Percentiles rank a stretch among this genome's conserved stretches.
Evolutionary conservation across 345 rosid genomes (phyloP).

Genomic region (Gossypium raimondii): DNA sequence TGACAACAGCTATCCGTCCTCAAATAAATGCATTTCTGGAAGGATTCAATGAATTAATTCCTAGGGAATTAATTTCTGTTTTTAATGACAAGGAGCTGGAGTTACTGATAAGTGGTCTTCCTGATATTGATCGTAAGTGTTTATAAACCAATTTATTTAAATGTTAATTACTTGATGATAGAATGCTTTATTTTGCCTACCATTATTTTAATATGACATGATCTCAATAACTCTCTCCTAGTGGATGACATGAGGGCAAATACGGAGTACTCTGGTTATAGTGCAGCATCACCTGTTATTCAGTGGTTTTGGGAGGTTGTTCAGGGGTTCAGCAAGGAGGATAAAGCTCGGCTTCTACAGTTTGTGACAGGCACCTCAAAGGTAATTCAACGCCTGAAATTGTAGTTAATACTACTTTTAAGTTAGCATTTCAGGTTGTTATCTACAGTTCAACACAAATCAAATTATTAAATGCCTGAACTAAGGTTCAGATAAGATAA

Average conservation of each 20-base stretch:
- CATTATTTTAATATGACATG: neutral
- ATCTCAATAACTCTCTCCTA: slow-evolving; percentile 24
- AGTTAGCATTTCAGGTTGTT: neutral
- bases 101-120: slow-evolving; percentile 90
- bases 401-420: neutral
- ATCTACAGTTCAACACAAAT: neutral
- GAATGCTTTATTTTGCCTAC: neutral
- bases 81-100: slow-evolving; percentile 95
- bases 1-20: slow-evolving; percentile 97
- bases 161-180: slow-evolving; percentile 10
- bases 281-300: slow-evolving; percentile 78
- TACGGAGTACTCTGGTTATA: slow-evolving; percentile 89
- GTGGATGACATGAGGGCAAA: slow-evolving; percentile 96
- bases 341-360: slow-evolving; percentile 90
- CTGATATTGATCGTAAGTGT: slow-evolving; percentile 86
- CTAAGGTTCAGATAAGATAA: neutral
- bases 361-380: slow-evolving; percentile 98
- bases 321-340: slow-evolving; percentile 95
- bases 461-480: neutral
- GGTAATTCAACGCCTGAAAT: slow-evolving; percentile 34
- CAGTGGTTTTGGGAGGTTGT: slow-evolving; percentile 99
- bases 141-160: neutral
- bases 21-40: slow-evolving; percentile 90
- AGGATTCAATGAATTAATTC: slow-evolving; percentile 81
- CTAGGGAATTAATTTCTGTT: slow-evolving; percentile 69